Evolutionary conservation across 345 rosid species (phyloP), one percentile per base, ranked within the genome.

Genomic region (Lepidium sativum): DNA sequence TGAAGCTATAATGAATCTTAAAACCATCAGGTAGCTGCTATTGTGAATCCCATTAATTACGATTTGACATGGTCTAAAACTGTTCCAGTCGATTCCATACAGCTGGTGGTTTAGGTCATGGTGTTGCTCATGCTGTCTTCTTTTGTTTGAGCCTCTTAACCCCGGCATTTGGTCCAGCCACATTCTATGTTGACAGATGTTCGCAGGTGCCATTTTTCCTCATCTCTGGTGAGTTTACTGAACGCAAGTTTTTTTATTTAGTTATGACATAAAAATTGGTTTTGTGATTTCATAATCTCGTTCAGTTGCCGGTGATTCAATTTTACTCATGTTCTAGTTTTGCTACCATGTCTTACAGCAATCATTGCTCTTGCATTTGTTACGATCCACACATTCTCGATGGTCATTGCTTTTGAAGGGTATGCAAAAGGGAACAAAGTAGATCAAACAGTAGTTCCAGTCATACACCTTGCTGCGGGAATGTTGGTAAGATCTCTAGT

Each of bases 101-200:
- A 94, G 99, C 99, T 86, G 99, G 99, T 65, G 99, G 99, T 70
- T 80, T 90, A 80, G 99, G 99, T 76, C 99, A 90, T 68, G 99
- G 96, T 54, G 85, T 88, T 67, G 99, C 99, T 18, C 99, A 94
- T 76, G 97, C 95, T 32, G 97, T 94, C 67, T 94, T 94, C 80
- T 94, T 94, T 67, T 94, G 97, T 66, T 74, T 94, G 60, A 88
- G 99, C 75, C 88, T 94, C 71, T 81, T 92, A 65, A 88, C 95
- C 5, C 95, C 95, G 18, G 82, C 99, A 56, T 90, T 94, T 85
- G 99, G 99, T 67, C 96, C 99, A 41, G 99, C 99, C 21, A 90
- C 99, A 21, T 85, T 71, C 76, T 88, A 82, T 57, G 80, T 81
- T 3, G 89, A 88, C 40, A 80, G 76, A 73, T 94, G 97, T 75